Percentiles rank a stretch among this genome's conserved stretches.
Evolutionary conservation across 352 stramenopile species (phyloP).

Genomic region (Phytopythium vexans): DNA sequence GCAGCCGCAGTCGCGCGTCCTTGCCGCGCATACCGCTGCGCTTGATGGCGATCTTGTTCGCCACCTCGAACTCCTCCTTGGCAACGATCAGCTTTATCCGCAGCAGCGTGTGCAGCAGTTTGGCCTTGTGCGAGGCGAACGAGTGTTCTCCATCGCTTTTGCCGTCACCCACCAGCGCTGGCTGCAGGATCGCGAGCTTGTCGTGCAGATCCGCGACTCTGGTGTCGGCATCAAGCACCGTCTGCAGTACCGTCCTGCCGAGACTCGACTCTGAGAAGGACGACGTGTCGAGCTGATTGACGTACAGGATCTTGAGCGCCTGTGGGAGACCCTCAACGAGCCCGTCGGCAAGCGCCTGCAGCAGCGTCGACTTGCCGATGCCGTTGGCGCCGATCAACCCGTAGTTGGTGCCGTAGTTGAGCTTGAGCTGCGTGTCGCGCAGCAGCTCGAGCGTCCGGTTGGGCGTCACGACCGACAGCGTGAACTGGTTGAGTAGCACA

Average conservation of each 20-base stretch:
- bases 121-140: slow-evolving; percentile 32
- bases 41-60: slow-evolving; percentile 55
- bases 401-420: slow-evolving; percentile 73
- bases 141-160: background rate
- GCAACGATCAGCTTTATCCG: slow-evolving; percentile 35
- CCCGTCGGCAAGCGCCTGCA: slow-evolving; percentile 91
- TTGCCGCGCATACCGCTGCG: slow-evolving; percentile 48
- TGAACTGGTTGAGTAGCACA: slow-evolving; percentile 55
- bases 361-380: slow-evolving; percentile 90
- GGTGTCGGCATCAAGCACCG: slow-evolving; percentile 40
- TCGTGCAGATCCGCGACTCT: slow-evolving; percentile 31
- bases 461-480: slow-evolving; percentile 30
- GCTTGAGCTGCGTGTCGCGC: slow-evolving; percentile 63
- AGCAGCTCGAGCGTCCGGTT: slow-evolving; percentile 47
- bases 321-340: slow-evolving; percentile 55
- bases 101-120: slow-evolving; percentile 32
- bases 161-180: slow-evolving; percentile 15
- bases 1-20: slow-evolving; percentile 38
- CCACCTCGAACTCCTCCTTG: slow-evolving; percentile 23
- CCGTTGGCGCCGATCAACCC: slow-evolving; percentile 85
- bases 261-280: slow-evolving; percentile 19
- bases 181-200: slow-evolving; percentile 36
- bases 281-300: slow-evolving; percentile 58
- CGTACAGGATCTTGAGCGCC: slow-evolving; percentile 50
- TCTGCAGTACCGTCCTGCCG: slow-evolving; percentile 36